These are phyloP conservation scores for Fusarium falciforme DNA, from an alignment of 2,329 filamentous ascomycete genomes.

Conservation along the genomic window DNA sequence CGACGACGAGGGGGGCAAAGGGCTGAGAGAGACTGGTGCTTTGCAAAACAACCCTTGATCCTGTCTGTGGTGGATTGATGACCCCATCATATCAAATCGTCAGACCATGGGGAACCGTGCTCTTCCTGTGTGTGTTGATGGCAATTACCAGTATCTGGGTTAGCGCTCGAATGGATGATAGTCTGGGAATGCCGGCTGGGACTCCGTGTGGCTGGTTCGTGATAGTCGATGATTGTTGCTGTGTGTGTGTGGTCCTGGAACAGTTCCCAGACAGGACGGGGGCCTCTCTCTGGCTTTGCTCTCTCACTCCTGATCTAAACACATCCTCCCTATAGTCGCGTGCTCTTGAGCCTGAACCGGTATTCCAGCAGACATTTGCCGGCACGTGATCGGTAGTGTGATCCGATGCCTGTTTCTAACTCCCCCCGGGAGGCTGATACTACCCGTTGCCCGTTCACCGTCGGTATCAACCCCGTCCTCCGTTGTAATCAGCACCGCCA, in stretches of 20 bases:
- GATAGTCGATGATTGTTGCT: not conserved
- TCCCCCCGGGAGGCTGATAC: not conserved
- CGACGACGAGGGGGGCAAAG: not conserved
- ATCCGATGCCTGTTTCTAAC: not conserved
- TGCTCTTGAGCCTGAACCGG: not conserved
- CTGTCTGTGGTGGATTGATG: not conserved
- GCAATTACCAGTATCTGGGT: not conserved
- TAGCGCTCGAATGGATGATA: not conserved
- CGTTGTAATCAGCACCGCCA: slow-evolving; percentile 78
- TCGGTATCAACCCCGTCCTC: slow-evolving; percentile 64
- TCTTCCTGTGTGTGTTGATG: not conserved
- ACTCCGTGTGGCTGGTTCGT: not conserved
- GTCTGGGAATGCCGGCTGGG: not conserved
- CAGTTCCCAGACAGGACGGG: not conserved
- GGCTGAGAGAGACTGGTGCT: not conserved
- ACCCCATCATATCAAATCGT: slow-evolving; percentile 1
- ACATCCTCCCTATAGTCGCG: not conserved
- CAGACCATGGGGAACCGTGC: slow-evolving; percentile 4
- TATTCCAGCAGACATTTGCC: not conserved
- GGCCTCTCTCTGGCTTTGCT: not conserved
- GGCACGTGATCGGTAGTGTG: slow-evolving; percentile 1
- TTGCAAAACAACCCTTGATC: not conserved
- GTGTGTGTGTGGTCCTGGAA: not conserved
- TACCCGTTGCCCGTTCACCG: not conserved
- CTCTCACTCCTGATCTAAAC: not conserved